These are phyloP conservation scores for Thalassiosira profunda DNA, from an alignment of 108 stramenopile genomes.

Conservation along the genomic window DNA sequence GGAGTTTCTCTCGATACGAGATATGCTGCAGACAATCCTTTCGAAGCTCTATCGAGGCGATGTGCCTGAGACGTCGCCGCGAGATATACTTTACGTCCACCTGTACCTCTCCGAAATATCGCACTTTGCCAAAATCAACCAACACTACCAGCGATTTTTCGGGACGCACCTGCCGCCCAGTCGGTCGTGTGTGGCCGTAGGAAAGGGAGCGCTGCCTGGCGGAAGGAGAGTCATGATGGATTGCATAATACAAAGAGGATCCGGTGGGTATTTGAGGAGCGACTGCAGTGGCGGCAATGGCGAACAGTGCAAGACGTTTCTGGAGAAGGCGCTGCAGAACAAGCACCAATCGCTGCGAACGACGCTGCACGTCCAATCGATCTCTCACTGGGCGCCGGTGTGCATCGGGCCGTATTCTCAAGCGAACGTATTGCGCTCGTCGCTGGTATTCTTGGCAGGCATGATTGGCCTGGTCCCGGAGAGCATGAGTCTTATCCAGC, in stretches of 20 bases:
- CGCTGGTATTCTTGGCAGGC: constrained; percentile 88
- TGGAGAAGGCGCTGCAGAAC: constrained; percentile 52
- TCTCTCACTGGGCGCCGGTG: constrained; percentile 96
- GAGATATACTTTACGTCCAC: constrained; percentile 93
- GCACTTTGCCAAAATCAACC: constrained; percentile 92
- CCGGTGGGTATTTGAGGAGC: constrained; percentile 72
- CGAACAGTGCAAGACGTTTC: constrained; percentile 27
- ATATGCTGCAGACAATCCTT: constrained; percentile 40
- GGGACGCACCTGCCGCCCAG: constrained; percentile 78
- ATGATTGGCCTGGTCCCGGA: constrained; percentile 93
- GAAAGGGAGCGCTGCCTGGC: constrained; percentile 65
- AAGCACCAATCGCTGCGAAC: constrained; percentile 65
- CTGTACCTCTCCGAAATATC: constrained; percentile 92
- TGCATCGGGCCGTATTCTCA: constrained; percentile 99
- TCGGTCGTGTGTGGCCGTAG: constrained; percentile 86
- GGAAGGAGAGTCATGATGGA: constrained; percentile 85
- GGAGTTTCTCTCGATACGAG: constrained; percentile 54
- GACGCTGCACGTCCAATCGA: constrained; percentile 95
- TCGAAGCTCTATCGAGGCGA: constrained; percentile 10
- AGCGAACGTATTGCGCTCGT: constrained; percentile 88
- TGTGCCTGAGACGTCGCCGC: constrained; percentile 44
- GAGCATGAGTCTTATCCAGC: constrained; percentile 80
- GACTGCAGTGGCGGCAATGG: constrained; percentile 9
- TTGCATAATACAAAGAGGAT: constrained; percentile 73
- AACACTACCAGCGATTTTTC: constrained; percentile 87